Evolutionary conservation across 768 basidiomycete genomes (phyloP), one percentile per base, ranked within the genome.

Genomic region (Suillus spraguei): DNA sequence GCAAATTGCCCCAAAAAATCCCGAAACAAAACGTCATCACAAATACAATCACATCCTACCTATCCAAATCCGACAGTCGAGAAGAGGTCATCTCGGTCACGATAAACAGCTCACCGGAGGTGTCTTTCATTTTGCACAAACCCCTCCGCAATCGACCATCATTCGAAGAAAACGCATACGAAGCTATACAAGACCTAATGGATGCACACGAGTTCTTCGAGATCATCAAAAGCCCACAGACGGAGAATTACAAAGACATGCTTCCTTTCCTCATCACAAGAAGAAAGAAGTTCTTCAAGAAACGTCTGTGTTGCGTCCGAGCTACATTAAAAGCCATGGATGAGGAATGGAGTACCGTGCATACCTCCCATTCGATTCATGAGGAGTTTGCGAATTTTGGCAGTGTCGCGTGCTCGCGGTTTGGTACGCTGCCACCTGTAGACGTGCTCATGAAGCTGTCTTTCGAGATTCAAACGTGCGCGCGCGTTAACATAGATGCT

Each of bases 211-310:
- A 56, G 28, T 56, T 56, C 55, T 56, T 56, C 22, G 9, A 17
- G 8, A 56, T 56, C 24, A 39, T 56, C 38, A 22, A 17, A 5
- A 39, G 39, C 55, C 36, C 55, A 17, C 55, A 56, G 16, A 56
- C 55, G 22, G 10, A 56, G 38, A 39, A 17, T 28, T 56, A 56
- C 55, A 56, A 56, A 28, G 55, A 56, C 38, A 17, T 56, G 11
- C 38, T 56, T 20, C 55, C 55, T 20, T 56, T 56, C 55, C 55
- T 56, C 38, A 38, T 56, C 24, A 56, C 38, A 24, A 56, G 38
- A 56, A 38, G 55, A 22, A 56, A 16, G 38, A 39, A 28, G 24
- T 56, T 56, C 22, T 39, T 56, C 38, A 24, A 56, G 38, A 56
- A 24, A 39, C 55, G 55, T 22, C 55, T 56, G 10, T 10, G 55